Evolutionary conservation across 495 filamentous ascomycete species (phyloP).

Genomic region (Hyphodiscus hymeniophilus): DNA sequence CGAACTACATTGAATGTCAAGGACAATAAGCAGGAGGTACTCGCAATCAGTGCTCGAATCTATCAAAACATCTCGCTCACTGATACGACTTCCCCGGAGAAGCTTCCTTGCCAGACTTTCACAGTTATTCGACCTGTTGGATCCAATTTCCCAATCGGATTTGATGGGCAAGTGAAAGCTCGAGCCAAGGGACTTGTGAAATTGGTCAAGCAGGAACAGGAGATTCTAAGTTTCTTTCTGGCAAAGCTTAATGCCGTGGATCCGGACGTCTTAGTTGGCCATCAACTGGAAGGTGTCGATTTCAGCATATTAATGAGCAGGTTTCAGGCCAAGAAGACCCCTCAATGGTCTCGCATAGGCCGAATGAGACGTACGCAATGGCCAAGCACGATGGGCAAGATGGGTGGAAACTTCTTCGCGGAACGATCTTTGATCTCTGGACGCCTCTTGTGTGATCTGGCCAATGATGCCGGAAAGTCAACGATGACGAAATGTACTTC

Average conservation of each 20-base stretch:
- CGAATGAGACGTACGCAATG: slow-evolving; percentile 75
- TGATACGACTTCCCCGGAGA: slow-evolving; percentile 82
- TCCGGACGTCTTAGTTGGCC: slow-evolving; percentile 92
- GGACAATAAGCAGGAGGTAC: slow-evolving; percentile 93
- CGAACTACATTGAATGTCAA: slow-evolving; percentile 83
- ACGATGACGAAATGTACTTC: slow-evolving; percentile 95
- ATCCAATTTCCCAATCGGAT: slow-evolving; percentile 70
- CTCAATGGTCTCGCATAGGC: slow-evolving; percentile 87
- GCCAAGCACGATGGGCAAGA: slow-evolving; percentile 81
- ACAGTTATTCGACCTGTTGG: slow-evolving; percentile 81
- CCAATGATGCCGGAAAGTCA: slow-evolving; percentile 95
- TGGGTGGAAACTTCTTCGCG: slow-evolving; percentile 80
- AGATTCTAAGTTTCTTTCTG: slow-evolving; percentile 78
- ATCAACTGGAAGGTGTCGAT: slow-evolving; percentile 93
- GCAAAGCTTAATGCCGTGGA: slow-evolving; percentile 81
- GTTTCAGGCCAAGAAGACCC: slow-evolving; percentile 81
- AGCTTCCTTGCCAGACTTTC: slow-evolving; percentile 81
- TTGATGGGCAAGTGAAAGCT: slow-evolving; percentile 64
- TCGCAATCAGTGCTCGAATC: slow-evolving; percentile 80
- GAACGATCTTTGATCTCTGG: slow-evolving; percentile 87
- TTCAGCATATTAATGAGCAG: slow-evolving; percentile 84
- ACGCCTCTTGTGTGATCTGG: slow-evolving; percentile 85
- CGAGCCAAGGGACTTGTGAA: slow-evolving; percentile 57
- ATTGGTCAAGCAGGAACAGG: slow-evolving; percentile 71
- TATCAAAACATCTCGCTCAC: slow-evolving; percentile 84